Base-by-base conservation (phyloP, 306 rosid species). In the Alnus glutinosa region DNA sequence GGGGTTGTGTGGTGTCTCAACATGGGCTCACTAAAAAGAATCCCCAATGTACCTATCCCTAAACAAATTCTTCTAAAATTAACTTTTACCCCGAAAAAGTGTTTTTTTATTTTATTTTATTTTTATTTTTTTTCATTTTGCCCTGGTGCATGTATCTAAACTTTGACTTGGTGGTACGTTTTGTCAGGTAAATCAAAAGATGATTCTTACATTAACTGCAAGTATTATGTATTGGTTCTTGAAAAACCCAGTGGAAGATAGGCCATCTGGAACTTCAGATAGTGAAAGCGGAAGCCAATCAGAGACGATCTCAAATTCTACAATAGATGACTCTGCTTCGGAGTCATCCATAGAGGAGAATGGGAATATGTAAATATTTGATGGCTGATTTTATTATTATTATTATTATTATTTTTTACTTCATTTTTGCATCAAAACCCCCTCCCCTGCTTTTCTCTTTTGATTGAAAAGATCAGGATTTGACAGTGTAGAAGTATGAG, bases 191-290 rank as follows among this genome's bases (percentile, higher is more conserved):
- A 95, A 95, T 77, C 98, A 91, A 87, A 95, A 95, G 89, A 95
- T 95, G 99, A 91, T 95, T 85, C 99, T 95, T 46, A 95, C 99
- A 1, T 87, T 95, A 74, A 91, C 98, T 48, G 99, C 99, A 36
- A 95, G 98, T 78, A 88, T 95, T 51, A 95, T 95, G 99, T 93
- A 87, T 66, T 95, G 99, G 98, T 91, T 85, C 86, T 81, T 95
- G 81, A 91, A 91, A 75, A 92, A 89, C 75, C 97, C 97, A 1
- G 74, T 75, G 23, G 98, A 89, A 68, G 98, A 91, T 62, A 85
- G 89, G 80, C 71, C 86, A 7, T 79, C 89, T 49, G 89, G 77
- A 75, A 68, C 67, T 72, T 91, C 97, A 16, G 98, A 92, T 36
- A 89, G 92, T 77, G 98, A 94, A 78, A 89, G 84, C 77, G 91